Base-by-base conservation (phyloP, 1,284 basidiomycete genomes). In the Papiliotrema fonsecae region DNA sequence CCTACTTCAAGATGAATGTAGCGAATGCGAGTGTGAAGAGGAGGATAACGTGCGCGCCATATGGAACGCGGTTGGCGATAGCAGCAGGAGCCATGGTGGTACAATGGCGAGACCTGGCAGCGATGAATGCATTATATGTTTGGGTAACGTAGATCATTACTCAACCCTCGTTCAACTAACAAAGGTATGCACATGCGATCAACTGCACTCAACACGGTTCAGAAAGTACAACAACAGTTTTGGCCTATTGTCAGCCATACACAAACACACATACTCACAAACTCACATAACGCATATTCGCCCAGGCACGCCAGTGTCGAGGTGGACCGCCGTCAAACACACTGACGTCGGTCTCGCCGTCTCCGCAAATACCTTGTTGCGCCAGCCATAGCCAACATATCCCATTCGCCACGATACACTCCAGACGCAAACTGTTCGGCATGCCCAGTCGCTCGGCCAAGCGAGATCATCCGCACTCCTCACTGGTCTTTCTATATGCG, bases 141-240 rank as follows among this genome's bases (percentile, higher is more conserved):
- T n/a, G n/a, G n/a, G n/a, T n/a, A n/a, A n/a, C n/a, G n/a, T n/a
- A n/a, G n/a, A n/a, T n/a, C n/a, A n/a, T n/a, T n/a, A n/a, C n/a
- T n/a, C n/a, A n/a, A n/a, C n/a, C n/a, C n/a, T n/a, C n/a, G n/a
- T n/a, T n/a, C n/a, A n/a, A n/a, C n/a, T n/a, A n/a, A n/a, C n/a
- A n/a, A n/a, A n/a, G n/a, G n/a, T n/a, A n/a, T 57, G 46, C 67
- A 70, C 67, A 67, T 66, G 13, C 64, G 62, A 47, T 70, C 68
- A 24, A 70, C 69, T 14, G 67, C 64, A 31, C 64, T 57, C 39
- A 70, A 52, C 3, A 70, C 65, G 28, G 61, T 58, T 13, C n/a
- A 70, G 49, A 53, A 69, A 69, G 51, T 66, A 62, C 64, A 66
- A 62, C 30, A 70, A 55, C 26, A 70, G 52, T 5, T 55, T 62